Evolutionary conservation across 1,139 yeast genomes (phyloP).

Genomic region (Blastobotrys proliferans): DNA sequence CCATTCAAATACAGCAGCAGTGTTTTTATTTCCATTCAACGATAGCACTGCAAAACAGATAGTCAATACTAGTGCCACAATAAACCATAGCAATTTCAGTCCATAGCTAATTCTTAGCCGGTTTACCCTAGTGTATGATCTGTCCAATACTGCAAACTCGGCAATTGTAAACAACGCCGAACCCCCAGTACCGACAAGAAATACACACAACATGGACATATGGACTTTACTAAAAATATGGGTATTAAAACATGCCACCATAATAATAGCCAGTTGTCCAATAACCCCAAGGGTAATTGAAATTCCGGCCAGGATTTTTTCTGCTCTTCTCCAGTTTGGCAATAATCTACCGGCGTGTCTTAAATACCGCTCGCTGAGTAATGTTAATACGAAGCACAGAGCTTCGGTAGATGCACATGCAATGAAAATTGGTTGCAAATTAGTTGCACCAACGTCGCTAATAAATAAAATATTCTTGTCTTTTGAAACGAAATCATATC

Average conservation of each 20-base stretch:
- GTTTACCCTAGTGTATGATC: slow-evolving; percentile 40
- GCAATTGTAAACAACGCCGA: slow-evolving; percentile 59
- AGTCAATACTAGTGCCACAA: slow-evolving; percentile 67
- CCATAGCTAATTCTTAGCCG: slow-evolving; percentile 42
- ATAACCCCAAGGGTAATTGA: slow-evolving; percentile 53
- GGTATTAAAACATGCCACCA: slow-evolving; percentile 74
- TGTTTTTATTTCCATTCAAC: slow-evolving; percentile 39
- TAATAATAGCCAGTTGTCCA: slow-evolving; percentile 73
- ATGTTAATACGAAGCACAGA: slow-evolving; percentile 64
- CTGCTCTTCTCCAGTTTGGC: slow-evolving; percentile 48
- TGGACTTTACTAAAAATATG: slow-evolving; percentile 58
- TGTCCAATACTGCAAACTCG: slow-evolving; percentile 61
- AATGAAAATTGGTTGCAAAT: slow-evolving; percentile 76
- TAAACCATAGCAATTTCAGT: slow-evolving; percentile 61
- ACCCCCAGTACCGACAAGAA: slow-evolving; percentile 65
- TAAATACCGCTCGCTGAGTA: slow-evolving; percentile 53
- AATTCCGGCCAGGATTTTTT: slow-evolving; percentile 46
- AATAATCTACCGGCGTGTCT: slow-evolving; percentile 52
- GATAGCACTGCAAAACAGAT: slow-evolving; percentile 57
- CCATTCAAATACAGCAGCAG: slow-evolving; percentile 77
- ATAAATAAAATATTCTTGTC: slow-evolving; percentile 62
- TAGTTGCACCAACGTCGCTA: slow-evolving; percentile 83
- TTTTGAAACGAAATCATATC: slow-evolving; percentile 52
- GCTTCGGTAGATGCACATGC: slow-evolving; percentile 79
- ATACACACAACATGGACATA: slow-evolving; percentile 64